Base-by-base conservation (phyloP, 768 basidiomycete species). In the Russula olivacea region DNA sequence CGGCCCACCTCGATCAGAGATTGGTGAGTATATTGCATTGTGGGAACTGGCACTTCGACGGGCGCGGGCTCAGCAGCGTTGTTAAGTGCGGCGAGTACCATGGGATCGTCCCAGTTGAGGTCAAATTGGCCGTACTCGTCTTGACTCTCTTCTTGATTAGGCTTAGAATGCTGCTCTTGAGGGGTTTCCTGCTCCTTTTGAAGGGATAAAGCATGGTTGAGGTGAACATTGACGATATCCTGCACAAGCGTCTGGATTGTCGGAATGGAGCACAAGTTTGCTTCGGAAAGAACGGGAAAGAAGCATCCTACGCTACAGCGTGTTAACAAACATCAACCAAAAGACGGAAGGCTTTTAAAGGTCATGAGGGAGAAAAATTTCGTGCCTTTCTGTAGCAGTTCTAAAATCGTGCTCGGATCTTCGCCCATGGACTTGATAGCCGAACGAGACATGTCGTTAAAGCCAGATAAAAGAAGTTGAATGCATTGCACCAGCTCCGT, bases 101-200 rank as follows among this genome's bases (percentile, higher is more conserved):
- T 79, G 23, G 84, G 85, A 68, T 91, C 88, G 57, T 81, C 75
- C 25, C 85, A 76, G 59, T 87, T 83, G 52, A 87, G 74, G 63
- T 83, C 81, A 45, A 86, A 69, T 49, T 76, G 75, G 17, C 80
- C 83, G 66, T 84, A 93, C 57, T 87, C 84, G 60, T 92, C 89
- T 69, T 94, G 90, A 66, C 87, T 91, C 64, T 92, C 91, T 68
- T 83, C 82, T 49, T 79, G 80, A 41, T 81, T 81, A 4, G 70
- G 62, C 7, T 73, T 74, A 1, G 51, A 56, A 0, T 50, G 64
- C 1, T 73, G 78, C 32, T 77, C 80, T n/a, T 74, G 73, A 50
- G 10, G 61, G 0, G 34, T 59, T 2, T 72, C 77, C 30, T 74
- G 71, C 0, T 77, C 79, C 21, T 73, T 73, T 48, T 47, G 45